Evolutionary conservation across 148 eudicot species (phyloP).

Genomic region (Beta vulgaris): DNA sequence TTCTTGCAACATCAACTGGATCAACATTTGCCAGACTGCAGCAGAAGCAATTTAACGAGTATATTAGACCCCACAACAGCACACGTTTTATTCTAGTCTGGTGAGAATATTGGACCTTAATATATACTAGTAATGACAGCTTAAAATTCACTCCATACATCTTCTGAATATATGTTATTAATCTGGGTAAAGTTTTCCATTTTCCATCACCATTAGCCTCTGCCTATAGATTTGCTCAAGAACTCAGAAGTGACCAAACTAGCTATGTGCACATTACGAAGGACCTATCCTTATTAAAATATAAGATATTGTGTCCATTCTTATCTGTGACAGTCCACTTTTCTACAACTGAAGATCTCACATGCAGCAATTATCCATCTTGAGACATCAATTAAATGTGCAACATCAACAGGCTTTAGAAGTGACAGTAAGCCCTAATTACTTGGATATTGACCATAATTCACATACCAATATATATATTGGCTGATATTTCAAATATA

Average conservation of each 20-base stretch:
- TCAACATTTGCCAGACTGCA: slow-evolving; percentile 97
- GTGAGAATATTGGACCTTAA: background rate
- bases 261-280: background rate
- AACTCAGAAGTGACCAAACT: background rate
- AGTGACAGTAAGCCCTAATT: background rate
- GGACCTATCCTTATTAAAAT: background rate
- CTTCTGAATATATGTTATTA: background rate
- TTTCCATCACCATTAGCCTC: background rate
- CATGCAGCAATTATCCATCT: background rate
- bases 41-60: slow-evolving; percentile 11
- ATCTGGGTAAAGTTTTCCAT: background rate
- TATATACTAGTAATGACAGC: background rate
- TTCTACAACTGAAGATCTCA: background rate
- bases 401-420: background rate
- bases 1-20: slow-evolving; percentile 90
- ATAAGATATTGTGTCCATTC: background rate
- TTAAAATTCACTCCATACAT: background rate
- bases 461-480: too few relatives aligned
- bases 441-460: background rate
- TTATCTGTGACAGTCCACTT: background rate
- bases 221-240: background rate
- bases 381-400: too few relatives aligned
- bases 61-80: slow-evolving; percentile 10
- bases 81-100: background rate
- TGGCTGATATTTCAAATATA: too few relatives aligned